Evolutionary conservation across 2,329 filamentous ascomycete genomes (phyloP).

Genomic region (Penicillium vulpinum): DNA sequence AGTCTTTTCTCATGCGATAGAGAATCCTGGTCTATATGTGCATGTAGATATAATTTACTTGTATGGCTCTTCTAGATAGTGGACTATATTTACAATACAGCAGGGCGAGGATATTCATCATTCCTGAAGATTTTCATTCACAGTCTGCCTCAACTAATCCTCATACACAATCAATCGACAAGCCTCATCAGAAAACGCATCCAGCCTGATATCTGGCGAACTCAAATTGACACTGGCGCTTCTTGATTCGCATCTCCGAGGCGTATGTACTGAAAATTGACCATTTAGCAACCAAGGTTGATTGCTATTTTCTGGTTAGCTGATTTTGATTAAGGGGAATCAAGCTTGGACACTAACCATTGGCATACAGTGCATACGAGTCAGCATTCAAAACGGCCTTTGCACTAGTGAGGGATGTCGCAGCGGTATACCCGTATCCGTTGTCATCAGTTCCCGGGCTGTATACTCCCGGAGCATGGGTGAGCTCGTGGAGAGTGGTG

Average conservation of each 20-base stretch:
- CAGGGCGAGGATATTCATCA: neutral
- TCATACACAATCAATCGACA: neutral
- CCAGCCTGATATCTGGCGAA: neutral
- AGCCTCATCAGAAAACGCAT: neutral
- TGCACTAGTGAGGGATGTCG: slow-evolving; percentile 46
- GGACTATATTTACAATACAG: neutral
- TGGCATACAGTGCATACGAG: slow-evolving; percentile 57
- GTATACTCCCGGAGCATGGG: slow-evolving; percentile 58
- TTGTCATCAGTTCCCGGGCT: slow-evolving; percentile 60
- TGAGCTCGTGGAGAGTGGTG: slow-evolving; percentile 66
- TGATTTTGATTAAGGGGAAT: neutral
- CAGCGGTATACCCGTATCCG: slow-evolving; percentile 58
- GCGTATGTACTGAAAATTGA: neutral
- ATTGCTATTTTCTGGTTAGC: slow-evolving; percentile 17
- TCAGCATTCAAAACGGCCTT: slow-evolving; percentile 66
- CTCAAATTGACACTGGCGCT: neutral
- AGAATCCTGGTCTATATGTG: neutral
- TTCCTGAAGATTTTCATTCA: neutral
- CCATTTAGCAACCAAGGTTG: slow-evolving; percentile 17
- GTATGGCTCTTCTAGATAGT: neutral
- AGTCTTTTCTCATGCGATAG: neutral
- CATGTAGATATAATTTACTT: neutral
- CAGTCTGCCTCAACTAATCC: neutral
- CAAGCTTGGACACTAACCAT: slow-evolving; percentile 34
- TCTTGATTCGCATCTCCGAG: neutral